Evolutionary conservation across 1,284 basidiomycete species (phyloP), one percentile per base, ranked within the genome.

Genomic region (Hypsizygus ulmarius): DNA sequence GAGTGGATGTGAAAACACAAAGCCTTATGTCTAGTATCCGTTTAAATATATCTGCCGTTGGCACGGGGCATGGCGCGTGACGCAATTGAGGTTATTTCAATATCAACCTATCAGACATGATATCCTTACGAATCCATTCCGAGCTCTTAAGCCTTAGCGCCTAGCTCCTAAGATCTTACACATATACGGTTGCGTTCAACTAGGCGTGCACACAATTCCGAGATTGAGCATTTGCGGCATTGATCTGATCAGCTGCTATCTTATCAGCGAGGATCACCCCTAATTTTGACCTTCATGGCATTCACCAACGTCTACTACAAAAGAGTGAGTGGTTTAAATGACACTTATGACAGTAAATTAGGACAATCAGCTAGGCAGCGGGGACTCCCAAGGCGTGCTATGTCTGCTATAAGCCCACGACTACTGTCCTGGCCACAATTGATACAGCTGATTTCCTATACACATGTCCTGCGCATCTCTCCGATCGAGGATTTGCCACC

Each of bases 271-370:
- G 21, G n/a, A 32, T 43, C 29, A 18, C 41, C 41, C 28, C 15
- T 10, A 39, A 27, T 8, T 49, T 42, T 5, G 44, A 43, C 39
- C 15, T 29, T 37, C 55, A 87, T 85, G 83, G 79, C 79, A 32
- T 88, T 90, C 68, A 74, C 75, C 36, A 90, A 90, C 61, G 58
- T 87, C 39, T 90, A 90, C 66, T 90, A 88, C 71, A 89, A 87
- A 67, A 79, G 88, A 59, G 87, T 90, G 62, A 73, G 82, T 74
- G 33, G 8, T 27, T 30, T 15, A 7, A 27, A 43, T 21, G 40
- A 28, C 34, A 29, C 18, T 16, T 47, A 40, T 51, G 52, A 43
- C 15, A 19, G 37, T 52, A 49, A 41, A 54, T 52, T 61, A 51
- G 60, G 49, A 49, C 32, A 47, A 41, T 19, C 51, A 52, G 50